Conservation (phyloP, 2,329 filamentous ascomycete species). For the Didymellaceae sp. region DNA sequence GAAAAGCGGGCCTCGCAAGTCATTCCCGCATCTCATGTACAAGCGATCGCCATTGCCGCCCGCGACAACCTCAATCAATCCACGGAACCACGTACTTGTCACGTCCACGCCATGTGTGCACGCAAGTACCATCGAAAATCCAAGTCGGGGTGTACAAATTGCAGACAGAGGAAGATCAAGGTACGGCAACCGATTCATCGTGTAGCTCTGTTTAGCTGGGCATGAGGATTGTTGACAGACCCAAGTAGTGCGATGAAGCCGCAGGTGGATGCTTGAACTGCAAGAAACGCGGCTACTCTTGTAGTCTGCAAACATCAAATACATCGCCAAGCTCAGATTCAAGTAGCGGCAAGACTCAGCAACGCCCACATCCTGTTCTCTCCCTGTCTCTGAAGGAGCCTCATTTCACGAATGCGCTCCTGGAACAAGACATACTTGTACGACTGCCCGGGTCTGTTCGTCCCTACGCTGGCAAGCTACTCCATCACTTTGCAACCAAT, state of each 20-base stretch:
- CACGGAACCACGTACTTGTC: too few species aligned
- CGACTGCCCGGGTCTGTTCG: constrained; percentile 18
- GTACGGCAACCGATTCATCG: background rate
- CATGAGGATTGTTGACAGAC: background rate
- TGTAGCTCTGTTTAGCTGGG: background rate
- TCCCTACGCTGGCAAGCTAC: constrained; percentile 22
- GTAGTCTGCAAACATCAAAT: constrained; percentile 27
- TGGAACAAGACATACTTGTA: constrained; percentile 17
- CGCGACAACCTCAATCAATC: too few species aligned
- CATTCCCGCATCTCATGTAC: too few species aligned
- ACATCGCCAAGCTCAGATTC: constrained; percentile 6
- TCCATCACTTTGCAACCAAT: constrained; percentile 31
- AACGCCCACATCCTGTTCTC: background rate
- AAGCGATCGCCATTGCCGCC: too few species aligned
- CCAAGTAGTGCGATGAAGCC: constrained; percentile 13
- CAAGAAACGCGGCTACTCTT: constrained; percentile 10
- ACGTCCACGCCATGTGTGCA: background rate
- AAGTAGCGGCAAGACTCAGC: background rate
- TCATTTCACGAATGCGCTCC: constrained; percentile 19
- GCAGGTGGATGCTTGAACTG: constrained; percentile 6
- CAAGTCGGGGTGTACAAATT: constrained; percentile 5
- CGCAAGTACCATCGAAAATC: constrained; percentile 7
- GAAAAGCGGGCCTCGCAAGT: too few species aligned
- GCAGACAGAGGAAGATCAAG: constrained; percentile 13
- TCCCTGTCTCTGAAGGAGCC: constrained; percentile 10